phyloP scores from a whole-genome alignment of 2,329 filamentous ascomycete genomes.

The Botryotinia calthae region DNA sequence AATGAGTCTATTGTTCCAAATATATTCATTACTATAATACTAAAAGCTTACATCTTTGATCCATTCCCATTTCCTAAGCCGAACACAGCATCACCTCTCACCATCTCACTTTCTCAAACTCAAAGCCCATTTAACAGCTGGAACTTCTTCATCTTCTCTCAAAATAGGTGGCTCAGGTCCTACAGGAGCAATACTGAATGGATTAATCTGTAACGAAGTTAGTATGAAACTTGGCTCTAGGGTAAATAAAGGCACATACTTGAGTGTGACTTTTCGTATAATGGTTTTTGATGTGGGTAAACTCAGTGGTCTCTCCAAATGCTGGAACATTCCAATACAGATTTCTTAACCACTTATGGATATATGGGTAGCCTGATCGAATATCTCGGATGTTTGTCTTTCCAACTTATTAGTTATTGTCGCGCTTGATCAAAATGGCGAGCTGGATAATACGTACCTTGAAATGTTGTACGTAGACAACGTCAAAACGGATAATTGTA shows the following conservation, averaged over 20 bases:
- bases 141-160: constrained; percentile 73
- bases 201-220: constrained; percentile 61
- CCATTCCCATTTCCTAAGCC: not conserved
- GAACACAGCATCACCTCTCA: not conserved
- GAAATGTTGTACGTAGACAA: constrained; percentile 81
- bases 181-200: constrained; percentile 72
- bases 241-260: constrained; percentile 38
- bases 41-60: not conserved
- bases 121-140: constrained; percentile 46
- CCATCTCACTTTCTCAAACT: constrained; percentile 31
- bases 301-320: constrained; percentile 48
- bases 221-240: not conserved
- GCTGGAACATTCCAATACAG: constrained; percentile 67
- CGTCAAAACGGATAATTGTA: constrained; percentile 64
- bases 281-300: constrained; percentile 66
- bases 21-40: not conserved
- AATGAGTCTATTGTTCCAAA: not conserved
- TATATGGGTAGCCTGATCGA: constrained; percentile 52
- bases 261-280: constrained; percentile 80
- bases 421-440: too few relatives aligned
- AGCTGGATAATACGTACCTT: constrained; percentile 61
- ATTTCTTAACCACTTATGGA: constrained; percentile 65
- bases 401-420: not conserved
- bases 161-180: constrained; percentile 83
- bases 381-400: constrained; percentile 54